Conservation (phyloP, 148 eudicot species). For the Fagopyrum esculentum region DNA sequence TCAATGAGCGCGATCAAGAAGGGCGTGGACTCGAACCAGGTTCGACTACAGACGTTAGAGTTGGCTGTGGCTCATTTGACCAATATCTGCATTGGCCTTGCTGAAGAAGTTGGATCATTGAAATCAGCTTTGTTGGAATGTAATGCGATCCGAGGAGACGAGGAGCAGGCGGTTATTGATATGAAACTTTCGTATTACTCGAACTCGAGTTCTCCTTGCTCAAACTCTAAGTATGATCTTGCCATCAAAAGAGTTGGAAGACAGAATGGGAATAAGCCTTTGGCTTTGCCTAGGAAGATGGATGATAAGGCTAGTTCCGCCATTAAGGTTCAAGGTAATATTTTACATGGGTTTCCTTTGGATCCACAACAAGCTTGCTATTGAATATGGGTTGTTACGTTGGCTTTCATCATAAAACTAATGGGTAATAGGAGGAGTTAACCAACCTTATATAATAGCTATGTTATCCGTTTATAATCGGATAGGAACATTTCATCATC, state of each 20-base stretch:
- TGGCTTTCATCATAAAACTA: too few relatives aligned
- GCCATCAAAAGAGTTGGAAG: neutral
- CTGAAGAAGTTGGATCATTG: slow-evolving; percentile 15
- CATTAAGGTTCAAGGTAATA: slow-evolving; percentile 5
- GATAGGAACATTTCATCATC: too few relatives aligned
- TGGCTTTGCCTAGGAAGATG: neutral
- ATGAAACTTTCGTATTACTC: slow-evolving; percentile 14
- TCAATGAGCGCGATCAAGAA: neutral
- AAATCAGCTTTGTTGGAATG: slow-evolving; percentile 4
- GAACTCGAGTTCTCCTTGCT: slow-evolving; percentile 14
- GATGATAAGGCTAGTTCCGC: neutral
- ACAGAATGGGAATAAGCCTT: neutral
- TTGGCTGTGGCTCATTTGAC: slow-evolving; percentile 29
- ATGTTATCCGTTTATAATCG: too few relatives aligned
- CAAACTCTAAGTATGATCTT: neutral
- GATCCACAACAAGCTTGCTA: too few relatives aligned
- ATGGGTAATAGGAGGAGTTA: too few relatives aligned
- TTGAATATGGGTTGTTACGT: too few relatives aligned
- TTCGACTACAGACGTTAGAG: slow-evolving; percentile 25
- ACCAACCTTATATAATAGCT: too few relatives aligned
- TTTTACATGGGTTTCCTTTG: neutral
- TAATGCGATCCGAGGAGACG: slow-evolving; percentile 10
- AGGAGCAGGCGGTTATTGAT: slow-evolving; percentile 9
- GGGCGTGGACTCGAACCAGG: slow-evolving; percentile 24
- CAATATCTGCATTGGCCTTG: slow-evolving; percentile 21